phyloP scores from a whole-genome alignment of 176 grass and related monocot genomes.

The Oropetium thomaeum region DNA sequence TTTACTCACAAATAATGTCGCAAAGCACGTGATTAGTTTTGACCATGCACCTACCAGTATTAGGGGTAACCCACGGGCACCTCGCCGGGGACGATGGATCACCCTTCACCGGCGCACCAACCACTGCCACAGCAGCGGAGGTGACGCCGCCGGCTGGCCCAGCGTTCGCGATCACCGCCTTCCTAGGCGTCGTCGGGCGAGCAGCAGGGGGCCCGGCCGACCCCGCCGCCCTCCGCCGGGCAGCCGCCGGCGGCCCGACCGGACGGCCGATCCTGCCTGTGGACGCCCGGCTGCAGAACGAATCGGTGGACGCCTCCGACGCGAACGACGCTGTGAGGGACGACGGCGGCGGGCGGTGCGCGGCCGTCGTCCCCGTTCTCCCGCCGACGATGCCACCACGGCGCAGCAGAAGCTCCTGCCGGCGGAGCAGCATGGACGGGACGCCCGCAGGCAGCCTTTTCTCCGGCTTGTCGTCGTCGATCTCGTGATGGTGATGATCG shows the following conservation, averaged over 20 bases:
- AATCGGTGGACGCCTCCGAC: slow-evolving; percentile 80
- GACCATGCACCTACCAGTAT: slow-evolving; percentile 53
- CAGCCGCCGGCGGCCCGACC: neutral
- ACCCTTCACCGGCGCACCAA: slow-evolving; percentile 19
- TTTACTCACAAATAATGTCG: neutral
- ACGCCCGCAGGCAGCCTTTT: neutral
- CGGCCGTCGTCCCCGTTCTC: neutral
- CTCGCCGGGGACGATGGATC: slow-evolving; percentile 30
- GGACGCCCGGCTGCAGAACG: slow-evolving; percentile 87
- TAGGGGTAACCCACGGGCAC: slow-evolving; percentile 84
- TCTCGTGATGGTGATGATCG: neutral
- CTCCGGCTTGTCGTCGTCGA: neutral
- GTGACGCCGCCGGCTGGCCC: neutral
- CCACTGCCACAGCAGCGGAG: neutral
- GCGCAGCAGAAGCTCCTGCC: slow-evolving; percentile 45
- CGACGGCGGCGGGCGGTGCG: slow-evolving; percentile 30
- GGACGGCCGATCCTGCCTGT: slow-evolving; percentile 68
- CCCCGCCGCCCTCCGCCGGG: slow-evolving; percentile 27
- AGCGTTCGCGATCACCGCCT: slow-evolving; percentile 8
- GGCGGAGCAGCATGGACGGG: slow-evolving; percentile 49
- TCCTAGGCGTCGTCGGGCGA: neutral
- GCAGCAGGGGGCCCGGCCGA: slow-evolving; percentile 34
- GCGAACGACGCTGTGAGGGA: slow-evolving; percentile 82
- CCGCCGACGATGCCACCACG: slow-evolving; percentile 26
- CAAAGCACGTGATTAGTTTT: slow-evolving; percentile 11